A percentile compares a stretch with the other conserved stretches of the same genome.
Conservation (phyloP, 306 rosid species). For the Cicer bijugum region DNA sequence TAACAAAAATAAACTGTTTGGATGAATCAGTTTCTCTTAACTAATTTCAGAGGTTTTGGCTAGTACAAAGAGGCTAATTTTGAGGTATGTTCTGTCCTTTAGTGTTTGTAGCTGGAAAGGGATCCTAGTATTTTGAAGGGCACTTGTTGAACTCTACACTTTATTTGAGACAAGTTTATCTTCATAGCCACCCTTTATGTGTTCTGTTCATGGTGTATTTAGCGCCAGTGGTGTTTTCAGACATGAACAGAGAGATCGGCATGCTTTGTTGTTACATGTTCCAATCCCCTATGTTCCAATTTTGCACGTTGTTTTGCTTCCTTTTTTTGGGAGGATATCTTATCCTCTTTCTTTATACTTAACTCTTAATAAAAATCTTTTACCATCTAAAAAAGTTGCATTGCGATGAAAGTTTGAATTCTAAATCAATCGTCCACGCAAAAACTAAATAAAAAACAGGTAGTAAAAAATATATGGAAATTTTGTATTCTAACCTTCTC, state of each 20-base stretch:
- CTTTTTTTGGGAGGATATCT: slow-evolving; percentile 1
- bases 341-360: slow-evolving; percentile 15
- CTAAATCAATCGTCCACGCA: slow-evolving; percentile 26
- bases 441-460: slow-evolving; percentile 20
- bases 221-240: neutral
- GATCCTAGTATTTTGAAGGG: neutral
- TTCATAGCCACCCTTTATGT: neutral
- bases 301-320: neutral
- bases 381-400: slow-evolving; percentile 11
- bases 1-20: neutral
- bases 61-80: slow-evolving; percentile 1
- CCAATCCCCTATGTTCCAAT: neutral
- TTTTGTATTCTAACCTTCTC: slow-evolving; percentile 67
- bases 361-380: neutral
- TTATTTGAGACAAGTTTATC: neutral
- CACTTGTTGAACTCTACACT: neutral
- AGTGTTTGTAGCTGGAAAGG: neutral
- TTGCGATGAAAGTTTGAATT: slow-evolving; percentile 33
- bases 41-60: neutral
- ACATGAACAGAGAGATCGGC: neutral
- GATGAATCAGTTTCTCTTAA: neutral
- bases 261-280: slow-evolving; percentile 17
- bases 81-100: neutral
- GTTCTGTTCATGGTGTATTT: slow-evolving; percentile 8
- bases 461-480: slow-evolving; percentile 15